Base-by-base conservation (phyloP, 2,329 filamentous ascomycete genomes). In the Lasiodiplodia citricola region DNA sequence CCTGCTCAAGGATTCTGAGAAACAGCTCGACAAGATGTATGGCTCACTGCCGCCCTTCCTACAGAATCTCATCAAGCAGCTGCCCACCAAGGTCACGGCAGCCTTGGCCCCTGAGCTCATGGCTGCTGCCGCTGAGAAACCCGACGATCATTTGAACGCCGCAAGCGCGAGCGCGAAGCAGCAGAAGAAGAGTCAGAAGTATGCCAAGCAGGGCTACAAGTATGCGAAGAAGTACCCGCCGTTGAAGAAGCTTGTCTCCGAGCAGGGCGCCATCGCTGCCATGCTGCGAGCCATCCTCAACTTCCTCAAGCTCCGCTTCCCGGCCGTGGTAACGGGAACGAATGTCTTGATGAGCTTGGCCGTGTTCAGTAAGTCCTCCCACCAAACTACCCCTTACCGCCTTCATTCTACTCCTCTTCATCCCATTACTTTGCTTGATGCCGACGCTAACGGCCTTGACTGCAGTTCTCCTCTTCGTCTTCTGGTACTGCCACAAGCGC, bases 401-500 rank as follows among this genome's bases (percentile, higher is more conserved):
- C 21, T 25, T 21, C 21, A 14, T 18, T n/a, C 3, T 11, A 8
- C 8, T 11, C 44, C 10, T 21, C 18, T 47, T 47, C 41, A n/a
- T 47, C 41, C 18, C 8, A 21, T 11, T 18, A 21, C n/a, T 21
- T n/a, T 11, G 8, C 8, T 35, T 11, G 23, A 10, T 14, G 14
- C 23, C 14, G 5, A 14, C n/a, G 51, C 51, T 58, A 37, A 58
- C 21, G 8, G 0, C 54, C 4, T 38, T 54, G 50, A 65, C 1
- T 23, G 0, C 64, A 80, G 92, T 98, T 67, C 86, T 98, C 18
- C 87, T 99, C 68, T 96, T 97, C 77, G 93, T 97, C 55, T 90
- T 98, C 74, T 99, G 95, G 94, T 99, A 98, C 82, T 98, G 94
- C 82, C 91, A 98, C 81, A 98, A 98, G 83, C 92, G 96, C 66